Conservation (phyloP, 352 stramenopile genomes). For the Phytophthora pseudosyringae region DNA sequence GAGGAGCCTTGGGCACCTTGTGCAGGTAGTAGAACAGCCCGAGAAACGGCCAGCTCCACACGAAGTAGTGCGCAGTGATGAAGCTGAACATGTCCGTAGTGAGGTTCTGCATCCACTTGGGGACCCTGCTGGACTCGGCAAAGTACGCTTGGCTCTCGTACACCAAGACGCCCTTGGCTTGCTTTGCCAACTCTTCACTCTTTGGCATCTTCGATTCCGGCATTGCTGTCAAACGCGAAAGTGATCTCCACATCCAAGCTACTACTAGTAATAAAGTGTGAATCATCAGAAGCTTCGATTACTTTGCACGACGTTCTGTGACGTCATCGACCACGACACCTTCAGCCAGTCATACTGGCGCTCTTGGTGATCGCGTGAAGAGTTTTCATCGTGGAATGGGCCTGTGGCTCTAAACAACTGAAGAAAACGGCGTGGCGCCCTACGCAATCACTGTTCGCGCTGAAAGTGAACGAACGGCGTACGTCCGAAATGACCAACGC, state of each 20-base stretch:
- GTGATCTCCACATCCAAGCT: background rate
- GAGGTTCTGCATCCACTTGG: constrained; percentile 30
- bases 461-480: background rate
- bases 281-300: constrained; percentile 5
- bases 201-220: constrained; percentile 1
- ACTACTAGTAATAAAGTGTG: background rate
- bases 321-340: constrained; percentile 8
- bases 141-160: constrained; percentile 42
- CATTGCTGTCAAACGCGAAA: constrained; percentile 12
- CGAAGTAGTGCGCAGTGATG: constrained; percentile 51
- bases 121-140: constrained; percentile 22
- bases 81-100: constrained; percentile 43
- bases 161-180: constrained; percentile 17
- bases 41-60: constrained; percentile 40
- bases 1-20: constrained; percentile 18
- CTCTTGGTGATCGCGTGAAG: constrained; percentile 12
- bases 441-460: constrained; percentile 6
- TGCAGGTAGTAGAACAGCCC: constrained; percentile 45
- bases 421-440: constrained; percentile 8
- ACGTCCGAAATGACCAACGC: background rate
- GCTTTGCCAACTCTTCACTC: constrained; percentile 1
- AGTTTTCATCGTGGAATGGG: background rate
- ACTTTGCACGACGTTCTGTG: constrained; percentile 2
- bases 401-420: constrained; percentile 1
- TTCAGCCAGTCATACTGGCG: background rate